Base-by-base conservation (phyloP, 1,139 yeast genomes). In the Trichomonascaceae sp. region DNA sequence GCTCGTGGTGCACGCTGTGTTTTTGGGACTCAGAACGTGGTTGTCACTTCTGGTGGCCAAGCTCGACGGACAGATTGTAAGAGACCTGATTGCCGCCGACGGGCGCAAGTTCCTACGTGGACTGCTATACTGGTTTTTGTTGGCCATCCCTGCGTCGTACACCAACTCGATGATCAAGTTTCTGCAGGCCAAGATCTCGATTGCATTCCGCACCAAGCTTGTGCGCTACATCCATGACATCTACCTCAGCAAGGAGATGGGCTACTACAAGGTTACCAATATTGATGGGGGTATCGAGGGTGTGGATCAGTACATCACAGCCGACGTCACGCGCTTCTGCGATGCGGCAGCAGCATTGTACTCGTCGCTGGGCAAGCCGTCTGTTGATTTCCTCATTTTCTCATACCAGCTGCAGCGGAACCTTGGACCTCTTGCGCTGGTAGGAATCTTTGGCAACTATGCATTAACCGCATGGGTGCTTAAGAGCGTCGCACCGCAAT, bases 61-160 rank as follows among this genome's bases (percentile, higher is more conserved):
- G 51, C 64, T 87, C 34, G 96, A 87, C 57, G 96, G 96, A 50
- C 89, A 81, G 52, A 79, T 87, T 35, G 95, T 85, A 31, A 77
- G 82, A 52, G 92, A 85, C 54, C 70, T 87, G 52, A 84, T 87
- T 47, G 79, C 87, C 23, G 87, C 85, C 13, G 74, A 79, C 46
- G 85, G 89, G 5, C 70, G 64, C 44, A 77, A 77, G 40, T 85
- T 87, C 47, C 54, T 76, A 29, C 65, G 82, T 43, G 95, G 87
- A 51, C 64, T 87, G 54, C 68, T 74, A 9, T 79, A 80, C 55
- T 87, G 96, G 96, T 69, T 87, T 40, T 60, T 81, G 42, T 74
- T 87, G 52, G 96, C 96, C 1, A 75, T 85, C 44, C 97, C 96
- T 1, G 94, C 96, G 1, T 77, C 93, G 2, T 87, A 84, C 54